phyloP scores from a whole-genome alignment of 495 filamentous ascomycete species.

The Tuber umbilicatum region DNA sequence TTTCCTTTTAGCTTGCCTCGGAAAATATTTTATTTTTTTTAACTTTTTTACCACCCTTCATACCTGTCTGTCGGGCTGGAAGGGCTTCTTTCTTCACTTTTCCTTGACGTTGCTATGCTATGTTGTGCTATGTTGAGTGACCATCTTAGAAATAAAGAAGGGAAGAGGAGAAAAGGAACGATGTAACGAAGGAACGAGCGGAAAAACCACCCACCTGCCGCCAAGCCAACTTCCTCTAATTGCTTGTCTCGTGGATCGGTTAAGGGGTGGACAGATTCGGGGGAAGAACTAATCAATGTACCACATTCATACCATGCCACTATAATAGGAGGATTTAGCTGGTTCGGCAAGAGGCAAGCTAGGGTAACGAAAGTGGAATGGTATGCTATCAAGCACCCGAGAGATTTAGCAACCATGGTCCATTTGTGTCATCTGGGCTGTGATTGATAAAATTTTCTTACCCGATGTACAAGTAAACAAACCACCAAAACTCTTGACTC shows the following conservation, averaged over 20 bases:
- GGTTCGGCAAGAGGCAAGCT: too few species aligned
- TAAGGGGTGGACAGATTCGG: neutral
- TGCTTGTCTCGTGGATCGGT: neutral
- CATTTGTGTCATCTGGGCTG: too few species aligned
- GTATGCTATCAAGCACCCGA: too few species aligned
- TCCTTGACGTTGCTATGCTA: neutral
- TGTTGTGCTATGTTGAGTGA: neutral
- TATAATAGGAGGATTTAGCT: too few species aligned
- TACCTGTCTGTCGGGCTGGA: neutral
- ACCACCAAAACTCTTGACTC: too few species aligned
- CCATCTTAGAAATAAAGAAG: neutral
- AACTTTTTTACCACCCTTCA: neutral
- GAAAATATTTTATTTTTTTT: neutral
- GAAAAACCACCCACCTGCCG: too few species aligned
- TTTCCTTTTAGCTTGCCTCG: neutral
- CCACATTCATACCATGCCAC: neutral
- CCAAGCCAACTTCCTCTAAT: neutral
- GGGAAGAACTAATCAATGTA: neutral
- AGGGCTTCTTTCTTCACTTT: neutral
- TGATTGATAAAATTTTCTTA: too few species aligned
- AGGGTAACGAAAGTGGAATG: too few species aligned
- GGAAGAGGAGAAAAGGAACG: neutral
- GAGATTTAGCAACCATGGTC: too few species aligned
- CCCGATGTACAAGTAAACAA: too few species aligned
- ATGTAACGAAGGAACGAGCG: neutral